These are phyloP conservation scores for Craterostigma plantagineum DNA, from an alignment of 257 asterid genomes.

Conservation along the genomic window DNA sequence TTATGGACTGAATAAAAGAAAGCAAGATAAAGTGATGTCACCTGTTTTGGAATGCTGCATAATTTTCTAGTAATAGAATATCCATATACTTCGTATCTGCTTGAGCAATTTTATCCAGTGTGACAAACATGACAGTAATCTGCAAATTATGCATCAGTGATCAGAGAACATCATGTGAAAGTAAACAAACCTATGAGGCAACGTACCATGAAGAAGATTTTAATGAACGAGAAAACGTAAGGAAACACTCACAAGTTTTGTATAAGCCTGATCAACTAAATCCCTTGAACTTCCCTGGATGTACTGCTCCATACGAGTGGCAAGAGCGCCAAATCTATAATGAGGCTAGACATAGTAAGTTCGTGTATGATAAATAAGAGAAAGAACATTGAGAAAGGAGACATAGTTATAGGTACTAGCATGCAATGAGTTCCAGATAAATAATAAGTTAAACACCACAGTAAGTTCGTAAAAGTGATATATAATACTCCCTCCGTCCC, in stretches of 20 bases:
- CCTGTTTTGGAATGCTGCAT: constrained; percentile 98
- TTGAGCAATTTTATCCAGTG: constrained; percentile 88
- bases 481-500: no score
- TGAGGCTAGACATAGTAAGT: constrained; percentile 11
- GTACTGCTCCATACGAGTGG: constrained; percentile 98
- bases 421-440: no score
- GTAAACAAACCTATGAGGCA: no score
- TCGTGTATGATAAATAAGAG: constrained; percentile 3
- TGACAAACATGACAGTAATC: constrained; percentile 95
- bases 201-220: no score
- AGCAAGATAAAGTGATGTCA: constrained; percentile 10
- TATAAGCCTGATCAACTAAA: constrained; percentile 96
- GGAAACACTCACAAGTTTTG: constrained; percentile 50
- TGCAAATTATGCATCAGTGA: no score
- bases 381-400: constrained; percentile 3
- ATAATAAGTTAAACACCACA: no score
- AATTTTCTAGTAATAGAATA: constrained; percentile 78
- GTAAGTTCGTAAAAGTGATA: no score
- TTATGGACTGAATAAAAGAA: constrained; percentile 3
- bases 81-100: constrained; percentile 69
- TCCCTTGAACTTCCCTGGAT: constrained; percentile 96
- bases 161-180: background rate
- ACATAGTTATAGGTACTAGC: no score
- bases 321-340: constrained; percentile 75
- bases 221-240: background rate